Percentiles rank a stretch among this genome's conserved stretches.
Evolutionary conservation across 1,284 basidiomycete species (phyloP).

Genomic region (Rhizoctonia solani): DNA sequence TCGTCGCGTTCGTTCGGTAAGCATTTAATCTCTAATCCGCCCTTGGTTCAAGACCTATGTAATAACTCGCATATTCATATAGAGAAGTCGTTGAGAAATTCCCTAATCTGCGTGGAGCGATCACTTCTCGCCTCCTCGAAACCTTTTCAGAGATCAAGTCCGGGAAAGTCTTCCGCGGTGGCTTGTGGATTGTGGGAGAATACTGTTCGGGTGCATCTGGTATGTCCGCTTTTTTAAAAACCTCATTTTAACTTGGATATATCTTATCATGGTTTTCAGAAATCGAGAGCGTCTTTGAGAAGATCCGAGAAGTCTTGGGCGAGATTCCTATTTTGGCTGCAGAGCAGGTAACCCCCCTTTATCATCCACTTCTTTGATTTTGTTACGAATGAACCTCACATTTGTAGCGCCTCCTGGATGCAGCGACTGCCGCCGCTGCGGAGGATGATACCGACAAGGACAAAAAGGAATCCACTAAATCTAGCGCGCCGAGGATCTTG

Average conservation of each 20-base stretch:
- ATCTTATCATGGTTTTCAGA: constrained; percentile 48
- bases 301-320: constrained; percentile 87
- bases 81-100: constrained; percentile 98
- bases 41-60: background rate
- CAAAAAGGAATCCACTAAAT: constrained; percentile 41
- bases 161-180: constrained; percentile 95
- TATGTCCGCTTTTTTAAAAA: constrained; percentile 38
- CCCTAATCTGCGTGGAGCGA: constrained; percentile 81
- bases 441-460: constrained; percentile 57
- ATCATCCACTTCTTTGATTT: no score
- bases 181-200: constrained; percentile 98
- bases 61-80: constrained; percentile 20
- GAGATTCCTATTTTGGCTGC: constrained; percentile 96
- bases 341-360: constrained; percentile 61
- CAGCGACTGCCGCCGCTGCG: constrained; percentile 50
- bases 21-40: background rate
- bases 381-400: background rate
- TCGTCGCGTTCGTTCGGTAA: constrained; percentile 92
- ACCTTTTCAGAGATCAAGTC: constrained; percentile 92
- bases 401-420: constrained; percentile 67
- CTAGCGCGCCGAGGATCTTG: constrained; percentile 62
- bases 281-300: constrained; percentile 75
- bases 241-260: background rate
- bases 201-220: constrained; percentile 67
- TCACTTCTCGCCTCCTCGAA: constrained; percentile 84